These are phyloP conservation scores for Pleurotus sapidus DNA, from an alignment of 768 basidiomycete species.

Conservation along the genomic window DNA sequence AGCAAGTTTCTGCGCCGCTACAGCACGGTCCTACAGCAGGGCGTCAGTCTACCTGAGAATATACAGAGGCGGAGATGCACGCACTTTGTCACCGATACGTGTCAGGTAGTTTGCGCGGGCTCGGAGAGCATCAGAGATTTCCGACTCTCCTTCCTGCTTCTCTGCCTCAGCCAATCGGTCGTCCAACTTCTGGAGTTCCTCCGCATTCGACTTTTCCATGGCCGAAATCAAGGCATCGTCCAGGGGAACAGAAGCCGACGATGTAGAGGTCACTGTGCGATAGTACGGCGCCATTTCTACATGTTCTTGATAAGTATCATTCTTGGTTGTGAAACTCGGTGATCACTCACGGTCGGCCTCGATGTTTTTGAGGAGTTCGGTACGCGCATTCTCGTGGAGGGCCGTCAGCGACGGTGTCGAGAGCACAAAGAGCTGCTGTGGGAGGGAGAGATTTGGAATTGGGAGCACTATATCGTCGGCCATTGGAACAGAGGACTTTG, in stretches of 20 bases:
- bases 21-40: constrained; percentile 62
- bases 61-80: constrained; percentile 27
- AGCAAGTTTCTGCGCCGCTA: constrained; percentile 80
- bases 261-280: constrained; percentile 49
- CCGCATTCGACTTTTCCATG: constrained; percentile 69
- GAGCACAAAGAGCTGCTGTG: constrained; percentile 78
- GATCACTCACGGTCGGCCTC: constrained; percentile 68
- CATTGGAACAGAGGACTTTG: constrained; percentile 38
- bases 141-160: constrained; percentile 90
- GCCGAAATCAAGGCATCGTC: constrained; percentile 51
- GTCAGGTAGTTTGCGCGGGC: constrained; percentile 85
- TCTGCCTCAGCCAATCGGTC: constrained; percentile 80
- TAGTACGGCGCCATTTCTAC: constrained; percentile 91
- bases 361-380: constrained; percentile 68
- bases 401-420: constrained; percentile 55
- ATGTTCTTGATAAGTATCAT: not conserved
- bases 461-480: constrained; percentile 83
- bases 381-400: constrained; percentile 66
- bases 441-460: constrained; percentile 80
- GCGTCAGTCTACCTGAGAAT: not conserved
- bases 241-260: constrained; percentile 40
- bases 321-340: not conserved
- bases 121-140: constrained; percentile 85
- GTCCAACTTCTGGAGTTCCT: constrained; percentile 72
- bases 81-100: constrained; percentile 80